A percentile compares a stretch with the other conserved stretches of the same genome.
These are phyloP conservation scores for Tylopilus felleus DNA, from an alignment of 768 basidiomycete genomes.

Conservation along the genomic window DNA sequence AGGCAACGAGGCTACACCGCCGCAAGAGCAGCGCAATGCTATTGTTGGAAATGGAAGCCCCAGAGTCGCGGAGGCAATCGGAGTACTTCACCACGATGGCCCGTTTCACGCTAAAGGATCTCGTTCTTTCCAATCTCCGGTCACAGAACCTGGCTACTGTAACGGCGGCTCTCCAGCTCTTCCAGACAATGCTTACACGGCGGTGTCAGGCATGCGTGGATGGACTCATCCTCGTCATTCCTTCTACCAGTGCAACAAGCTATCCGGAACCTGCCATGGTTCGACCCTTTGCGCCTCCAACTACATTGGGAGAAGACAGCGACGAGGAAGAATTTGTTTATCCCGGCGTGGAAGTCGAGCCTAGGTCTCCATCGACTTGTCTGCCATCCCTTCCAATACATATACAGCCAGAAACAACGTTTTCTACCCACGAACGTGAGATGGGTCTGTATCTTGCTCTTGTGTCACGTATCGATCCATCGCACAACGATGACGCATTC, in stretches of 20 bases:
- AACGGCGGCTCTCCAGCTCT: slow-evolving; percentile 75
- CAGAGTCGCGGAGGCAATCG: slow-evolving; percentile 63
- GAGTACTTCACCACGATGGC: slow-evolving; percentile 86
- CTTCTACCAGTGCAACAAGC: slow-evolving; percentile 68
- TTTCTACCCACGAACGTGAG: slow-evolving; percentile 79
- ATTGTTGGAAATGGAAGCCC: slow-evolving; percentile 83
- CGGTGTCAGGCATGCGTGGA: slow-evolving; percentile 66
- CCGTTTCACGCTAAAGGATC: slow-evolving; percentile 88
- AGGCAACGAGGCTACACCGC: slow-evolving; percentile 46
- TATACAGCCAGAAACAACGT: slow-evolving; percentile 66
- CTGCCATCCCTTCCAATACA: slow-evolving; percentile 37
- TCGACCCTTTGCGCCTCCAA: slow-evolving; percentile 18
- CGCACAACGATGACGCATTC: slow-evolving; percentile 65
- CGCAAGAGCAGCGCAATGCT: slow-evolving; percentile 88
- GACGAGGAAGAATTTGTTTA: slow-evolving; percentile 52
- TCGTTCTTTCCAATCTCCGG: slow-evolving; percentile 74
- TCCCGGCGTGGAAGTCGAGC: slow-evolving; percentile 29
- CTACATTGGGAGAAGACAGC: slow-evolving; percentile 38
- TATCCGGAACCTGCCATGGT: slow-evolving; percentile 61
- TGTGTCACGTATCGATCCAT: slow-evolving; percentile 74
- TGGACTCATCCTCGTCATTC: slow-evolving; percentile 66
- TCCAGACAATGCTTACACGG: slow-evolving; percentile 68
- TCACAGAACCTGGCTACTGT: slow-evolving; percentile 63
- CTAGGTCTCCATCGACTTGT: slow-evolving; percentile 14
- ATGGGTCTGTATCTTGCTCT: slow-evolving; percentile 76